These are phyloP conservation scores for Alternaria alternata DNA, from an alignment of 2,329 filamentous ascomycete genomes.

Conservation along the genomic window DNA sequence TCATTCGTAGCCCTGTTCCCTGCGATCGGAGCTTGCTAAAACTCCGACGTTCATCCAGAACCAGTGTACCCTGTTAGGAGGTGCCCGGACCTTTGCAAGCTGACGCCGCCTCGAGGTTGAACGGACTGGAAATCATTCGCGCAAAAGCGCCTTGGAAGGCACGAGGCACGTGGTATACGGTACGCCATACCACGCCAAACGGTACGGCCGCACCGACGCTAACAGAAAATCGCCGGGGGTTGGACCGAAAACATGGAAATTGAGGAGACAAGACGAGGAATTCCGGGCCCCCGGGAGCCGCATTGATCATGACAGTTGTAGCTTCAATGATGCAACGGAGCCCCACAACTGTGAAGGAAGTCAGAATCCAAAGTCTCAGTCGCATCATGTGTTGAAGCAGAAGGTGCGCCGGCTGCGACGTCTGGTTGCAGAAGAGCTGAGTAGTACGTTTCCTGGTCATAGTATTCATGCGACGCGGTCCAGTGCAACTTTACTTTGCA, in stretches of 20 bases:
- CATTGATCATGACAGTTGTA: not conserved
- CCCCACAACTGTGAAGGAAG: not conserved
- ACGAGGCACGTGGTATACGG: not conserved
- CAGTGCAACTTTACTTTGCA: not conserved
- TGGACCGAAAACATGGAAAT: conserved; percentile 8
- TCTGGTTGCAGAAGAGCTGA: not conserved
- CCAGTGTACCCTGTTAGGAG: conserved; percentile 2
- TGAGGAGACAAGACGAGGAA: not conserved
- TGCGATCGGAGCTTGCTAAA: not conserved
- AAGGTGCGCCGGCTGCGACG: not conserved
- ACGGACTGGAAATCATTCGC: not conserved
- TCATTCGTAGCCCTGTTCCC: conserved; percentile 13
- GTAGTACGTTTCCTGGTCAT: not conserved
- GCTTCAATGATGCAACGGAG: not conserved
- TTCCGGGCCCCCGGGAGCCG: not conserved
- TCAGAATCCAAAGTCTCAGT: not conserved
- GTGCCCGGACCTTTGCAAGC: not conserved
- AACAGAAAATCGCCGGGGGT: conserved; percentile 4
- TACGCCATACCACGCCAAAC: not conserved
- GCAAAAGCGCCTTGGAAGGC: not conserved
- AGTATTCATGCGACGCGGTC: not conserved
- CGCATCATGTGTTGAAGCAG: not conserved
- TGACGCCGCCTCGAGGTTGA: not conserved
- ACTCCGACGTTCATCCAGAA: conserved; percentile 4
- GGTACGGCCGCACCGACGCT: conserved; percentile 1